phyloP scores from a whole-genome alignment of 2,329 filamentous ascomycete species.

The Aspergillus novoparasiticus region DNA sequence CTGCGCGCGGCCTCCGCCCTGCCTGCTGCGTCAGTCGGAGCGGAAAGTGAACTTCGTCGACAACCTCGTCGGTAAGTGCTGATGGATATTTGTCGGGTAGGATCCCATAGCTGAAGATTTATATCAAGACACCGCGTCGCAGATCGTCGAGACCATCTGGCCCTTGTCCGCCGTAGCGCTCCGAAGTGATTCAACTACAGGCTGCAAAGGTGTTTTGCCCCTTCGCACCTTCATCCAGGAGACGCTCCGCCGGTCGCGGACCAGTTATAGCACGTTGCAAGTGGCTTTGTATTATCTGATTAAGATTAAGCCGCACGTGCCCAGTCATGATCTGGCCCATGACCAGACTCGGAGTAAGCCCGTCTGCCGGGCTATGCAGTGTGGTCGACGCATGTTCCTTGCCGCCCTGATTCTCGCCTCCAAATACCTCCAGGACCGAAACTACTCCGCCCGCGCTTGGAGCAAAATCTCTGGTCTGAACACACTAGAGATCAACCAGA shows the following conservation, averaged over 20 bases:
- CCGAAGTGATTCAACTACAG: slow-evolving; percentile 65
- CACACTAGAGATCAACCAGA: slow-evolving; percentile 92
- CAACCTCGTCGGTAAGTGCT: slow-evolving; percentile 89
- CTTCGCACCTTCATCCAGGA: slow-evolving; percentile 97
- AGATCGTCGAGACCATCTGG: slow-evolving; percentile 98
- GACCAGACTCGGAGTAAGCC: slow-evolving; percentile 76
- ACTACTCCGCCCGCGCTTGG: slow-evolving; percentile 97
- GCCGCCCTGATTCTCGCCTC: slow-evolving; percentile 92
- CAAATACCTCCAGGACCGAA: slow-evolving; percentile 96
- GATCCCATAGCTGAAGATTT: slow-evolving; percentile 27
- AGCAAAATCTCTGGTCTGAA: slow-evolving; percentile 98
- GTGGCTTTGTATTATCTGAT: slow-evolving; percentile 96
- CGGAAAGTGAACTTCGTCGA: slow-evolving; percentile 95
- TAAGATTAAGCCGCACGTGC: slow-evolving; percentile 87
- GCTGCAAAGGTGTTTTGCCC: slow-evolving; percentile 77
- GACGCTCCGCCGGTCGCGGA: slow-evolving; percentile 89
- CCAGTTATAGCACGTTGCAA: slow-evolving; percentile 95
- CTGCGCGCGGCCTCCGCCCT: slow-evolving; percentile 67
- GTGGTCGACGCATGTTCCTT: slow-evolving; percentile 95
- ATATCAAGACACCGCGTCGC: slow-evolving; percentile 85
- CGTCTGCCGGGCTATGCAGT: slow-evolving; percentile 80
- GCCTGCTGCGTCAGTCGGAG: slow-evolving; percentile 82
- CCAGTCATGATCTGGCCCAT: slow-evolving; percentile 79
- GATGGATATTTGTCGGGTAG: slow-evolving; percentile 18
- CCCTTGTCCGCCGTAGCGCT: slow-evolving; percentile 81